Evolutionary conservation across 1,284 basidiomycete species (phyloP), one percentile per base, ranked within the genome.

Genomic region (Abortiporus biennis): DNA sequence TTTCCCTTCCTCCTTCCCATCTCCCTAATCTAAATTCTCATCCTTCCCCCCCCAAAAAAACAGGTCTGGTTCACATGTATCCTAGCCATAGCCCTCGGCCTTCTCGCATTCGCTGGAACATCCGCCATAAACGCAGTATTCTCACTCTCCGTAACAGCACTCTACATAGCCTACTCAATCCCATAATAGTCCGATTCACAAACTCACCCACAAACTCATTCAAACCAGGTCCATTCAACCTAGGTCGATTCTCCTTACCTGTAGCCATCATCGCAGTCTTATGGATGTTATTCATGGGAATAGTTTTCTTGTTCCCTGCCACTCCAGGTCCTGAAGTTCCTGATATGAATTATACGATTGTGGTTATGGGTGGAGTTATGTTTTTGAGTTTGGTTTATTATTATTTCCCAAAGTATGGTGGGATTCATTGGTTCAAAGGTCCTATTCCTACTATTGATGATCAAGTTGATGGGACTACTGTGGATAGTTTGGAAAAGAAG

Each of bases 291-390:
- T 75, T 85, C 59, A 74, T 80, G 64, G 57, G 64, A 22, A 53
- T 77, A 44, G 71, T 83, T 1, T 79, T 84, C 64, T 60, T 81
- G 36, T 85, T 85, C 65, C 83, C 83, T 0, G 60, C 71, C 1
- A 68, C 64, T 8, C 72, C 78, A 4, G 55, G 62, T 5, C 64
- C 75, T 3, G 55, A 45, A 20, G 68, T 66, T 2, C 40, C 54
- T 12, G 62, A 67, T 46, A 85, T 86, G 84, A 85, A 86, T 59
- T 86, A 85, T 51, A 73, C 74, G 0, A 65, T 78, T 35, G 77
- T 79, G 23, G 79, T 85, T 6, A 58, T 78, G 6, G 73, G 70
- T 21, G 78, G 80, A 6, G 68, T 74, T 3, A 55, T 85, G 38
- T 36, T 67, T 2, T 61, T 80, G 21, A 76, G 78, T 2, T 46